Evolutionary conservation across 768 basidiomycete species (phyloP).

Genomic region (Asterophora lycoperdoides): DNA sequence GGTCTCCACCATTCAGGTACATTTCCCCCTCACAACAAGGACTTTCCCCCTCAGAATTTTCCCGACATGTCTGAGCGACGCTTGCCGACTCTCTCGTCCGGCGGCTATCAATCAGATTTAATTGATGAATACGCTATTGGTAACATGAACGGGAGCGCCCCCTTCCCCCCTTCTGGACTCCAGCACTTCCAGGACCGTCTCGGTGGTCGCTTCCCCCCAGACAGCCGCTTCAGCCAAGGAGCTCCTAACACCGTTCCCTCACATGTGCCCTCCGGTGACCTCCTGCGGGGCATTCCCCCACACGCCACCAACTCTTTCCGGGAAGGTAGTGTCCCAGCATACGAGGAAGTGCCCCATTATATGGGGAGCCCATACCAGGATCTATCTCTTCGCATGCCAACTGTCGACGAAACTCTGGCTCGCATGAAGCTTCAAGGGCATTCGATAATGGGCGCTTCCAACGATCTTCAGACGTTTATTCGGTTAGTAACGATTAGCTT

Average conservation of each 20-base stretch:
- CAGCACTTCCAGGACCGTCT: conserved; percentile 60
- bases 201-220: conserved; percentile 46
- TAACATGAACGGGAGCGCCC: conserved; percentile 41
- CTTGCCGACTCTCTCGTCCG: conserved; percentile 39
- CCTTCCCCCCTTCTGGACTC: conserved; percentile 46
- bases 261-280: conserved; percentile 52
- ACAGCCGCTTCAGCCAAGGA: conserved; percentile 48
- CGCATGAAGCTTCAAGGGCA: conserved; percentile 60
- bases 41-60: conserved; percentile 53
- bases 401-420: conserved; percentile 57
- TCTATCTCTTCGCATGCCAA: conserved; percentile 56
- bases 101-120: conserved; percentile 55
- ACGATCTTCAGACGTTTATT: conserved; percentile 77
- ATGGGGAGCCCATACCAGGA: conserved; percentile 51
- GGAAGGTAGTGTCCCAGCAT: conserved; percentile 46
- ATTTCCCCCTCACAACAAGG: conserved; percentile 46
- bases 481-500: conserved; percentile 40
- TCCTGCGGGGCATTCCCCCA: conserved; percentile 66
- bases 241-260: conserved; percentile 39
- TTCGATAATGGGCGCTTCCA: conserved; percentile 56
- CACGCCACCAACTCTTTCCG: conserved; percentile 65
- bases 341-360: conserved; percentile 59
- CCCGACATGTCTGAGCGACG: conserved; percentile 62
- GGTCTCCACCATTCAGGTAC: conserved; percentile 51
- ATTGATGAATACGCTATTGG: conserved; percentile 59